Evolutionary conservation across 208 protist species (phyloP), one percentile per base, ranked within the genome.

Genomic region (Leishmania mexicana): DNA sequence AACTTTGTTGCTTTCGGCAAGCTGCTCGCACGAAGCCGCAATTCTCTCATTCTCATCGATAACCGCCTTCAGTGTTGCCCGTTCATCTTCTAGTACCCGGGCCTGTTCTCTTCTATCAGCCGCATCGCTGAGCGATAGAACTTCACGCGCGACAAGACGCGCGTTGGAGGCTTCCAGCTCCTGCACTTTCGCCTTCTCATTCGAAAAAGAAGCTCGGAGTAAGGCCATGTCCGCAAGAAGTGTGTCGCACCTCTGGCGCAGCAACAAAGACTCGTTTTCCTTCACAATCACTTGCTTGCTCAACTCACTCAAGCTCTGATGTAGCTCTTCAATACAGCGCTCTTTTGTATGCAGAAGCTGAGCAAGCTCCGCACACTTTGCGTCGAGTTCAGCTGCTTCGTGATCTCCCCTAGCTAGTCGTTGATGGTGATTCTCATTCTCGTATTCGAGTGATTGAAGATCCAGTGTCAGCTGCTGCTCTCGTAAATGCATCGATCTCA

Each of bases 391-490:
- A 6, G 84, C 81, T 10, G 79, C 64, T 17, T 82, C 83, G 3
- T 86, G 79, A 31, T 95, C 89, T 10, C 80, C 58, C 68, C 94
- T 88, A 6, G 94, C 83, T 67, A 96, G 68, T 28, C 89, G 87
- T 17, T 93, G 88, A 76, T 97, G 92, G 3, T 95, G 85, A 51
- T 92, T 89, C 38, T 88, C 85, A 68, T 95, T 96, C 74, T 96
- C 91, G 73, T 95, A 95, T 71, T 96, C 94, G 71, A 93, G 93
- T 19, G 91, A 84, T 67, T 97, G 94, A 40, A 95, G 74, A 83
- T 97, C 92, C 15, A 97, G 75, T 28, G 90, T 85, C 45, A 96
- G 84, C 70, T 97, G 94, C 72, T 97, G 93, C 80, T 97, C 94
- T 35, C 88, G 88, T 65, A 91, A 83, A 71, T 95, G 91, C 28